Percentiles rank a stretch among this genome's conserved stretches.
Evolutionary conservation across 805 yeast species (phyloP).

Genomic region (Ogataea allantospora): DNA sequence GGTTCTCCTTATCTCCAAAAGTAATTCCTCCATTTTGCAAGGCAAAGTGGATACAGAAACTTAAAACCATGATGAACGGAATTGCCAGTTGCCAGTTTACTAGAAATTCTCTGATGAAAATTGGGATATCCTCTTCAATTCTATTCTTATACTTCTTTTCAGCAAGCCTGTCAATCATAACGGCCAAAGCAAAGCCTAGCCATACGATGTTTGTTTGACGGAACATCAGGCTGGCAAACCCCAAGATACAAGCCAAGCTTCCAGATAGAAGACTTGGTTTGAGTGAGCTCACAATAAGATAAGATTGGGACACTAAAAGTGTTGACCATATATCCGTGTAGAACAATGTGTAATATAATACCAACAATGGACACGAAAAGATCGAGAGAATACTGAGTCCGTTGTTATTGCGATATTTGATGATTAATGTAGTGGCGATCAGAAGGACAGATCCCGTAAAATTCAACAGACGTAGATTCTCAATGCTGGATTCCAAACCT

Average conservation of each 20-base stretch:
- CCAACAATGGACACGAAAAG: constrained; percentile 64
- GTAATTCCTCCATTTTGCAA: constrained; percentile 78
- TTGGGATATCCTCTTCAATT: constrained; percentile 23
- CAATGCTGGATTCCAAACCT: constrained; percentile 32
- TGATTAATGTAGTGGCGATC: constrained; percentile 18
- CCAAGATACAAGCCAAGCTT: constrained; percentile 49
- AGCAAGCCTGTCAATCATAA: constrained; percentile 51
- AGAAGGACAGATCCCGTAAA: constrained; percentile 61
- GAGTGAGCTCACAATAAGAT: constrained; percentile 34
- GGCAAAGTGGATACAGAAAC: constrained; percentile 56
- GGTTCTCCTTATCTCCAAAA: constrained; percentile 89
- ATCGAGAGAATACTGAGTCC: constrained; percentile 32
- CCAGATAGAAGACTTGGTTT: constrained; percentile 12
- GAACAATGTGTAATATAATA: constrained; percentile 71
- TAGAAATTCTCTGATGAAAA: constrained; percentile 33
- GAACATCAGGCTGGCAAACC: constrained; percentile 64
- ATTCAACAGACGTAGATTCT: constrained; percentile 56
- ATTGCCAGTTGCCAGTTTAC: constrained; percentile 31
- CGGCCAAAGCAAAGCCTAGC: constrained; percentile 61
- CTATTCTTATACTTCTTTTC: constrained; percentile 32
- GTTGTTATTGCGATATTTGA: constrained; percentile 14
- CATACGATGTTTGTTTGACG: constrained; percentile 93
- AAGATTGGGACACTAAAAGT: constrained; percentile 56
- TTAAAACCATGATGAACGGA: constrained; percentile 56
- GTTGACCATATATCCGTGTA: constrained; percentile 96